Percentiles rank a stretch among this genome's conserved stretches.
Conservation (phyloP, 768 basidiomycete genomes). For the Russula dissimulans region DNA sequence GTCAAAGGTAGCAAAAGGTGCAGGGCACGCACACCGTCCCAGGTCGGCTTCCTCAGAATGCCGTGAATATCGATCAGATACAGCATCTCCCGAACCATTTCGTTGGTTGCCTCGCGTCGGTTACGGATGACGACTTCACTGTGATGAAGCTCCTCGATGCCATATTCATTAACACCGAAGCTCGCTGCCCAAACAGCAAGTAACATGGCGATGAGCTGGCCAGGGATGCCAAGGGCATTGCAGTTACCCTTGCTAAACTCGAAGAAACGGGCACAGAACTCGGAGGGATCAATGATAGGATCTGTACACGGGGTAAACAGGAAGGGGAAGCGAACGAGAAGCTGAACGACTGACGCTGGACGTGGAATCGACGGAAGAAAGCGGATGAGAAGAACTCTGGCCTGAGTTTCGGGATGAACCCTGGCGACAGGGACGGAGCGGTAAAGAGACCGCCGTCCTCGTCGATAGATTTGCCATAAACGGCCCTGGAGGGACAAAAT, state of each 20-base stretch:
- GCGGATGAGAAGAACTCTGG: constrained; percentile 74
- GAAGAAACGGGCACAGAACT: constrained; percentile 66
- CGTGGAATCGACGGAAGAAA: constrained; percentile 77
- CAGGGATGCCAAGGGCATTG: constrained; percentile 58
- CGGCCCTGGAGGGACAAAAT: constrained; percentile 40
- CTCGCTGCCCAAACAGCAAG: constrained; percentile 85
- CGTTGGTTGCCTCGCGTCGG: constrained; percentile 48
- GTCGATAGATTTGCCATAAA: constrained; percentile 62
- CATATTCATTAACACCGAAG: constrained; percentile 78
- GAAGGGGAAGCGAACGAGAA: background rate
- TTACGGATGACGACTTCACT: constrained; percentile 30
- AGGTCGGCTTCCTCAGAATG: constrained; percentile 68
- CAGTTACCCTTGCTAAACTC: constrained; percentile 52
- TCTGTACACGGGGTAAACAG: constrained; percentile 36
- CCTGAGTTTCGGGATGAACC: constrained; percentile 61
- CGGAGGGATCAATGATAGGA: constrained; percentile 73
- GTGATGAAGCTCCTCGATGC: constrained; percentile 39
- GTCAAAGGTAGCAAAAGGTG: constrained; percentile 76
- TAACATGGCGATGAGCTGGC: constrained; percentile 66
- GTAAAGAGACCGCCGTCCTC: constrained; percentile 30
- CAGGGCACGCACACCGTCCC: constrained; percentile 79
- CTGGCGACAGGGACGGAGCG: constrained; percentile 35
- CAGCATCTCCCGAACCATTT: constrained; percentile 69
- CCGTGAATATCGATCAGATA: constrained; percentile 73
- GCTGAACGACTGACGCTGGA: constrained; percentile 52